Base-by-base conservation (phyloP, 2,329 filamentous ascomycete genomes). In the Aspergillus ibericus region DNA sequence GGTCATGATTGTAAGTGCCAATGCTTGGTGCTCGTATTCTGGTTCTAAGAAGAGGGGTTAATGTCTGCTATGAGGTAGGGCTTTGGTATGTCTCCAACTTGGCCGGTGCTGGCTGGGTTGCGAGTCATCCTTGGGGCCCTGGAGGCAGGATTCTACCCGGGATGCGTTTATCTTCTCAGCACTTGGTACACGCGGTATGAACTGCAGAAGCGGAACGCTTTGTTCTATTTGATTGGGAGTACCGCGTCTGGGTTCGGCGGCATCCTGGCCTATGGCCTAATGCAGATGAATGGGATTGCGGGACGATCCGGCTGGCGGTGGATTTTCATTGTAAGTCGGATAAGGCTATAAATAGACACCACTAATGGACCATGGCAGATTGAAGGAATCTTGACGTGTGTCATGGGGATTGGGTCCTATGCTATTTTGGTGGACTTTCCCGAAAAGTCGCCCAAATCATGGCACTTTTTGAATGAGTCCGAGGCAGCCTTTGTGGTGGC, bases 401-500 rank as follows among this genome's bases (percentile, higher is more conserved):
- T 42, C 3, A 42, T 42, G 38, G 38, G 38, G 10, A 42, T 42
- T 13, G 38, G 38, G 5, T 42, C 38, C 18, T 42, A 42, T 20
- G 38, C 38, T 6, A 42, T 42, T n/a, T 18, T 42, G 2, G 38
- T 42, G 2, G 38, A 42, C 38, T 42, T 60, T 2, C 59, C 59
- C 46, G 53, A 56, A 20, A 25, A 58, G 12, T 35, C 35, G 13
- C 59, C 46, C 16, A 58, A 50, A 13, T 48, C 51, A 22, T 58
- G 47, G 55, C 25, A 32, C 9, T 77, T 77, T 54, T 66, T 77
- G 1, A 72, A 59, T 42, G 48, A 71, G 22, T 57, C 60, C 3
- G 82, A 85, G 64, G 75, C 75, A 35, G 75, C 73, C 35, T 83
- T 78, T 59, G 74, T 85, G 61, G 77, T 85, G 55, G 75, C 78